A percentile compares a stretch with the other conserved stretches of the same genome.
Evolutionary conservation across 2,329 filamentous ascomycete genomes (phyloP).

Genomic region (Chalaropsis ovoidea): DNA sequence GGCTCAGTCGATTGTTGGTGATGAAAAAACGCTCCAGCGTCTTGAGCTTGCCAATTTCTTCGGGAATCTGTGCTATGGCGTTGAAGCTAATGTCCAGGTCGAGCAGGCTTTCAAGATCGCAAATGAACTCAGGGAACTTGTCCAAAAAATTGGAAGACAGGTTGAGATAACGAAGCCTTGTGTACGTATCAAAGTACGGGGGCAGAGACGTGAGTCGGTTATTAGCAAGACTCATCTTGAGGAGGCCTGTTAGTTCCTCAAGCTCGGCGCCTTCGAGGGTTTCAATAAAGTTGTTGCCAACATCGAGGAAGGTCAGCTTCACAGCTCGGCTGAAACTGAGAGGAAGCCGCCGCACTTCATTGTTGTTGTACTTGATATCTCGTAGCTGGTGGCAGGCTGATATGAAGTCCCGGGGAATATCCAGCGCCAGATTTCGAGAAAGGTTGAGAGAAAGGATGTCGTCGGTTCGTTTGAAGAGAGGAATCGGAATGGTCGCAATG

Average conservation of each 20-base stretch:
- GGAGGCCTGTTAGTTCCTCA: slow-evolving; percentile 59
- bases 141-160: slow-evolving; percentile 88
- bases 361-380: slow-evolving; percentile 92
- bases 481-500: slow-evolving; percentile 87
- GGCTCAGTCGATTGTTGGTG: slow-evolving; percentile 82
- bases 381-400: slow-evolving; percentile 82
- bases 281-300: slow-evolving; percentile 88
- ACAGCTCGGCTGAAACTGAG: slow-evolving; percentile 71
- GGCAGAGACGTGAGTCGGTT: slow-evolving; percentile 76
- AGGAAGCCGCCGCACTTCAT: slow-evolving; percentile 79
- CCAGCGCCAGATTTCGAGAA: slow-evolving; percentile 81
- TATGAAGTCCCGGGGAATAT: slow-evolving; percentile 92
- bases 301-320: slow-evolving; percentile 77
- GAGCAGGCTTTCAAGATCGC: slow-evolving; percentile 68
- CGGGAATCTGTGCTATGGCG: slow-evolving; percentile 65
- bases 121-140: slow-evolving; percentile 75
- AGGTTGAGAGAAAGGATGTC: slow-evolving; percentile 94
- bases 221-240: slow-evolving; percentile 88
- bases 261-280: slow-evolving; percentile 78
- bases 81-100: slow-evolving; percentile 98
- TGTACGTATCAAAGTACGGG: slow-evolving; percentile 70
- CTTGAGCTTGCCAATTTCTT: slow-evolving; percentile 64
- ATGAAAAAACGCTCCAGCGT: slow-evolving; percentile 84
- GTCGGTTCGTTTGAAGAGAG: slow-evolving; percentile 76
- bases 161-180: slow-evolving; percentile 70